Evolutionary conservation across 306 rosid species (phyloP).

Genomic region (Abrus precatorius): DNA sequence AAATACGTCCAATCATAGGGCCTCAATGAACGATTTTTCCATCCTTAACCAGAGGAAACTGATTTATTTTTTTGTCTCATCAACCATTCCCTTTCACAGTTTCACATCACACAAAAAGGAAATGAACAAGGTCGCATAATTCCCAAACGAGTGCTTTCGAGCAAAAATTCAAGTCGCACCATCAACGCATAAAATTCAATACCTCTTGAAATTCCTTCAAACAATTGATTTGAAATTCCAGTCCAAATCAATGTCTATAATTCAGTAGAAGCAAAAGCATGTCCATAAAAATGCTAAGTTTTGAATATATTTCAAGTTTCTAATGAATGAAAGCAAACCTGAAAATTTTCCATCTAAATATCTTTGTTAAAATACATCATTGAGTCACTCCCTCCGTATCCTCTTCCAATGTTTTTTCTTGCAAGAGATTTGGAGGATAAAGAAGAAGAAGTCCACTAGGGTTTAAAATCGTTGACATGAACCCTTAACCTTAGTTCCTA

Average conservation of each 20-base stretch:
- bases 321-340: not conserved
- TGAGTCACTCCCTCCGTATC: not conserved
- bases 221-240: constrained; percentile 12
- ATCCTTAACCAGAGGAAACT: too few species aligned
- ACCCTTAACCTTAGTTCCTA: not conserved
- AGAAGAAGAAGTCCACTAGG: not conserved
- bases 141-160: not conserved
- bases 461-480: not conserved
- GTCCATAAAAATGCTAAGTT: not conserved
- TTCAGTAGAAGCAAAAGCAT: constrained; percentile 6
- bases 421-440: too few species aligned
- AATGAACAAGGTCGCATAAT: not conserved
- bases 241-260: constrained; percentile 15
- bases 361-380: constrained; percentile 8
- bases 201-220: not conserved
- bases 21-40: too few species aligned
- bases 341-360: not conserved
- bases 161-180: not conserved
- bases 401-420: not conserved
- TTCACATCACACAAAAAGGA: not conserved
- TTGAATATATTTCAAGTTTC: not conserved
- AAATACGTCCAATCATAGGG: too few species aligned
- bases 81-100: not conserved
- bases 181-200: constrained; percentile 6
- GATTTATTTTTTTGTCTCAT: not conserved